These are phyloP conservation scores for Vaccinium corymbosum DNA, from an alignment of 148 eudicot species.

Conservation along the genomic window DNA sequence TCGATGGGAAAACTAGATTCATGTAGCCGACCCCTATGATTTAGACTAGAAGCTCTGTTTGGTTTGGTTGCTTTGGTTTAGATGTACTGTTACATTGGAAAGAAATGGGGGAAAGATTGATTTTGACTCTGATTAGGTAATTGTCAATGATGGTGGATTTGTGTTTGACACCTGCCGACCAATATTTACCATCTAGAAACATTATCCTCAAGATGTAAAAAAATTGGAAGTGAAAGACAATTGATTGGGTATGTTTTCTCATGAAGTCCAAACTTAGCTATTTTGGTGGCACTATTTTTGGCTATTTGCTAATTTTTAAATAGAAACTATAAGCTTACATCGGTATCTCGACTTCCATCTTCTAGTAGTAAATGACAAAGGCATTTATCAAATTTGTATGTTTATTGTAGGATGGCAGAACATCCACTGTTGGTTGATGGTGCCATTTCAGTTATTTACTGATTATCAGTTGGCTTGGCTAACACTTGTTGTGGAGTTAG, in stretches of 20 bases:
- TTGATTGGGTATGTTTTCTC: background rate
- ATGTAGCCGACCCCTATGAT: no score
- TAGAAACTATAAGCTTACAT: background rate
- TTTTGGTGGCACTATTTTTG: background rate
- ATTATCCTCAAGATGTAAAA: background rate
- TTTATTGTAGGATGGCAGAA: background rate
- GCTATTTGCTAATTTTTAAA: background rate
- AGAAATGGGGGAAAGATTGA: background rate
- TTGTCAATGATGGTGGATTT: background rate
- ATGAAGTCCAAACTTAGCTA: constrained; percentile 3
- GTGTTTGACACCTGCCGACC: background rate
- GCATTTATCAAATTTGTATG: background rate
- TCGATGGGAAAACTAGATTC: no score
- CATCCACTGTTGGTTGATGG: background rate
- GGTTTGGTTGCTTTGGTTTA: no score
- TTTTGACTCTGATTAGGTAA: constrained; percentile 7
- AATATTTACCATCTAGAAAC: background rate
- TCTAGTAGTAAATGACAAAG: background rate
- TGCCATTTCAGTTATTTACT: background rate
- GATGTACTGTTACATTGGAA: background rate
- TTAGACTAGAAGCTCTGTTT: no score
- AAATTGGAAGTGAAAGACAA: background rate
- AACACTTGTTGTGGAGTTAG: background rate
- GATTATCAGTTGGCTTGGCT: background rate
- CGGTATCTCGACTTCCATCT: background rate